phyloP scores from a whole-genome alignment of 495 filamentous ascomycete genomes.

The Hypoxylon fragiforme region DNA sequence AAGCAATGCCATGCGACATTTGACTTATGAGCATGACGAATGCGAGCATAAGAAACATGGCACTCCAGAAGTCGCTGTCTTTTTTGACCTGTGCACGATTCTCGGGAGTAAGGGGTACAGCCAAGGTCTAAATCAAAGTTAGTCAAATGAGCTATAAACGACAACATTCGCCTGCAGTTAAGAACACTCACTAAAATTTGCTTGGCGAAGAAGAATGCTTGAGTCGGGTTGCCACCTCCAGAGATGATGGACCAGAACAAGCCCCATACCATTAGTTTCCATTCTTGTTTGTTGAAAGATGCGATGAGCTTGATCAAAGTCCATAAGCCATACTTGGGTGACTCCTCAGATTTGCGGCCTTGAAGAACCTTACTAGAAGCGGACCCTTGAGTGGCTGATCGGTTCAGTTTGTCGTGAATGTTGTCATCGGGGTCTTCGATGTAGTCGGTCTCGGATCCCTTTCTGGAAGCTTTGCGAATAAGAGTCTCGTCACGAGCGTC shows the following conservation, averaged over 20 bases:
- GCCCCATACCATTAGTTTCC: conserved; percentile 72
- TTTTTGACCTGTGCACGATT: conserved; percentile 54
- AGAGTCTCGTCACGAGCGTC: conserved; percentile 52
- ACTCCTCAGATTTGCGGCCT: conserved; percentile 49
- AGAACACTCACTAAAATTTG: conserved; percentile 61
- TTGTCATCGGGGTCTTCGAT: conserved; percentile 63
- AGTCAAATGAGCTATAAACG: conserved; percentile 14
- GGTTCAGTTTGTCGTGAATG: conserved; percentile 58
- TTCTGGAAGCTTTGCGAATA: conserved; percentile 50
- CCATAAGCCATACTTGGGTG: conserved; percentile 71
- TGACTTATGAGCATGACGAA: conserved; percentile 74
- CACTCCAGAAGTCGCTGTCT: conserved; percentile 82
- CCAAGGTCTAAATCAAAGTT: conserved; percentile 35
- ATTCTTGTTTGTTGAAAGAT: conserved; percentile 79
- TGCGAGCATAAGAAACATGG: conserved; percentile 96
- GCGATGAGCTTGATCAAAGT: conserved; percentile 81
- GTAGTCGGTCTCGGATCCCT: conserved; percentile 32
- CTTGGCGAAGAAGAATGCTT: conserved; percentile 90
- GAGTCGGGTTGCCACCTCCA: conserved; percentile 82
- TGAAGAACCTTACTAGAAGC: conserved; percentile 71
- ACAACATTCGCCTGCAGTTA: not conserved
- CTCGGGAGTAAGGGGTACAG: conserved; percentile 40
- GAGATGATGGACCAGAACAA: conserved; percentile 77
- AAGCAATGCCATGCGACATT: conserved; percentile 67
- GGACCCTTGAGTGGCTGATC: conserved; percentile 66